Conservation (phyloP, 2,329 filamentous ascomycete genomes). For the Fusarium multiceps region DNA sequence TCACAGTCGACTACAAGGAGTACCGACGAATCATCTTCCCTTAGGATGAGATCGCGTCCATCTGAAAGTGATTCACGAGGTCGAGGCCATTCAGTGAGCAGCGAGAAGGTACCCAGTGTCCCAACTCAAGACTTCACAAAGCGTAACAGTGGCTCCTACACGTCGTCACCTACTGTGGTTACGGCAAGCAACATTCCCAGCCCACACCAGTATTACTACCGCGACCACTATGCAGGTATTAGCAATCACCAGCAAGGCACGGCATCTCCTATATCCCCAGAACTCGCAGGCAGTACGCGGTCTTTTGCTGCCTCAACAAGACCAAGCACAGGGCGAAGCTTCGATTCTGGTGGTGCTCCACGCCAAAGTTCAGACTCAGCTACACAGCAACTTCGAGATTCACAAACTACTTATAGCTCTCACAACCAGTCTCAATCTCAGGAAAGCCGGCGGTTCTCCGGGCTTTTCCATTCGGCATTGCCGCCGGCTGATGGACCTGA, state of each 20-base stretch:
- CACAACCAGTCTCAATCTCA: constrained; percentile 56
- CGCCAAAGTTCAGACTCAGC: constrained; percentile 65
- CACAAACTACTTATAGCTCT: constrained; percentile 65
- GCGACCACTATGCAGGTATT: constrained; percentile 53
- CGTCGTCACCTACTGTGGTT: constrained; percentile 64
- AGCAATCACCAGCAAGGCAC: constrained; percentile 60
- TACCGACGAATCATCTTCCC: constrained; percentile 60
- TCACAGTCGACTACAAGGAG: constrained; percentile 70
- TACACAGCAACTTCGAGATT: constrained; percentile 62
- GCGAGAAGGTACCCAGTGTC: constrained; percentile 70
- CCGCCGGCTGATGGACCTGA: constrained; percentile 77
- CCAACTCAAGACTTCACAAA: constrained; percentile 74
- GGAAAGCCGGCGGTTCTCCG: constrained; percentile 71
- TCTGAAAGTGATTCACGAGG: constrained; percentile 63
- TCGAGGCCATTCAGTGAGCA: constrained; percentile 70
- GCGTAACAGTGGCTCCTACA: constrained; percentile 74
- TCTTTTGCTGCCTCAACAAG: constrained; percentile 61
- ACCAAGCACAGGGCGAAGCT: constrained; percentile 70
- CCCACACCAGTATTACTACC: constrained; percentile 67
- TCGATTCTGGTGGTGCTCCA: constrained; percentile 63
- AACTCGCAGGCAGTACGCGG: constrained; percentile 62
- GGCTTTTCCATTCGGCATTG: constrained; percentile 87
- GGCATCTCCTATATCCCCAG: constrained; percentile 66
- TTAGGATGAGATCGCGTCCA: constrained; percentile 61
- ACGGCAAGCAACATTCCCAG: constrained; percentile 54